Percentiles rank a stretch among this genome's conserved stretches.
Conservation (phyloP, 805 yeast species). For the Wickerhamomyces xylosicus region DNA sequence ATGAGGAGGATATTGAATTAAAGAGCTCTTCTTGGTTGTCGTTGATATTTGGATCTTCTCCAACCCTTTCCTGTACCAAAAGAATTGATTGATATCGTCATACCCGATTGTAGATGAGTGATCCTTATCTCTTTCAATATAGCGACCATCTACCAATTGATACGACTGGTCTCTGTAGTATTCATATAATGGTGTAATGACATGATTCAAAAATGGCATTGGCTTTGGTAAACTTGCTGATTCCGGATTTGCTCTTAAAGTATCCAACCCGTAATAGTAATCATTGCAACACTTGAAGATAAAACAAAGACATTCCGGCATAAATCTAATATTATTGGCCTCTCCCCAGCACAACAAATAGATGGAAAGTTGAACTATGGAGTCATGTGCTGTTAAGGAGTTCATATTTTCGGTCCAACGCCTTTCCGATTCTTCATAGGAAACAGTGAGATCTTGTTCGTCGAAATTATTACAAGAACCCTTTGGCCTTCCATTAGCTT, state of each 20-base stretch:
- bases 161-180: slow-evolving; percentile 47
- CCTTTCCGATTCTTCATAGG: slow-evolving; percentile 33
- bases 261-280: slow-evolving; percentile 40
- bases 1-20: slow-evolving; percentile 29
- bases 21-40: slow-evolving; percentile 24
- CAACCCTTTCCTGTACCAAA: slow-evolving; percentile 73
- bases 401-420: slow-evolving; percentile 46
- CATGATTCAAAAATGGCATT: slow-evolving; percentile 48
- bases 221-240: slow-evolving; percentile 11
- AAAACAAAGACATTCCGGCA: slow-evolving; percentile 86
- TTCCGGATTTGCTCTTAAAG: slow-evolving; percentile 11
- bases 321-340: slow-evolving; percentile 73
- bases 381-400: slow-evolving; percentile 38
- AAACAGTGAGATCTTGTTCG: neutral
- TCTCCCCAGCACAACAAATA: slow-evolving; percentile 85
- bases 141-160: slow-evolving; percentile 30
- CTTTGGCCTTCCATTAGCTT: slow-evolving; percentile 18
- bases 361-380: slow-evolving; percentile 53
- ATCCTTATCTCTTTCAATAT: slow-evolving; percentile 43
- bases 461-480: slow-evolving; percentile 1
- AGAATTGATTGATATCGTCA: slow-evolving; percentile 82
- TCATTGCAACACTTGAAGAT: slow-evolving; percentile 76
- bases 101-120: slow-evolving; percentile 70
- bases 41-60: slow-evolving; percentile 35
- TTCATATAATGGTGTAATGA: slow-evolving; percentile 66